phyloP scores from a whole-genome alignment of 2,329 filamentous ascomycete genomes.

The Septoria petroselini region DNA sequence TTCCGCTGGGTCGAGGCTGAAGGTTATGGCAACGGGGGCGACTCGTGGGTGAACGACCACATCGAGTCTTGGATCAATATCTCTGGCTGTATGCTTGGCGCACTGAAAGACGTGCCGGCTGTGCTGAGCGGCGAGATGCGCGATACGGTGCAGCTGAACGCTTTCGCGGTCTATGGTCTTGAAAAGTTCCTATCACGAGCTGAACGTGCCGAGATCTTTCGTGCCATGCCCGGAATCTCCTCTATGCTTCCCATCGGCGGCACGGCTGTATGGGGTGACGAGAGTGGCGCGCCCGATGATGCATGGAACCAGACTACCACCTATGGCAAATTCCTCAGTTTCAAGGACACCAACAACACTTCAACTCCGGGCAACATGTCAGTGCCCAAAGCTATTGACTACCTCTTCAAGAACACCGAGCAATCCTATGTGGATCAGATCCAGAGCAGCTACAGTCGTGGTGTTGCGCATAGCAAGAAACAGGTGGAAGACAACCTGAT shows the following conservation, averaged over 20 bases:
- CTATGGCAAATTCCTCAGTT: slow-evolving; percentile 82
- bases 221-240: slow-evolving; percentile 93
- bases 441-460: slow-evolving; percentile 75
- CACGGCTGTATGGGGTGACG: slow-evolving; percentile 89
- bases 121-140: slow-evolving; percentile 96
- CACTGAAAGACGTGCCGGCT: slow-evolving; percentile 84
- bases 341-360: slow-evolving; percentile 65
- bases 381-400: slow-evolving; percentile 70
- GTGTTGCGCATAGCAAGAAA: slow-evolving; percentile 72
- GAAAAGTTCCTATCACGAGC: slow-evolving; percentile 91
- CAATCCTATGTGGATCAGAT: slow-evolving; percentile 80
- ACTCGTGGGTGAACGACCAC: slow-evolving; percentile 83
- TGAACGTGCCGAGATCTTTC: slow-evolving; percentile 89
- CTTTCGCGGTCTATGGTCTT: slow-evolving; percentile 92
- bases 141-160: slow-evolving; percentile 92
- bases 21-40: slow-evolving; percentile 74
- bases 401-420: slow-evolving; percentile 74
- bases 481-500: slow-evolving; percentile 68
- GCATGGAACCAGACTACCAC: slow-evolving; percentile 66
- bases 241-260: slow-evolving; percentile 96
- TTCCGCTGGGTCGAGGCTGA: slow-evolving; percentile 77
- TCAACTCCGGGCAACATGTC: slow-evolving; percentile 67
- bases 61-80: slow-evolving; percentile 98
- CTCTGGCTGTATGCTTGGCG: slow-evolving; percentile 94
- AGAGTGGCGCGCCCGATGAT: slow-evolving; percentile 85